Conservation (phyloP, 148 eudicot species). For the Rhododendron henanense region DNA sequence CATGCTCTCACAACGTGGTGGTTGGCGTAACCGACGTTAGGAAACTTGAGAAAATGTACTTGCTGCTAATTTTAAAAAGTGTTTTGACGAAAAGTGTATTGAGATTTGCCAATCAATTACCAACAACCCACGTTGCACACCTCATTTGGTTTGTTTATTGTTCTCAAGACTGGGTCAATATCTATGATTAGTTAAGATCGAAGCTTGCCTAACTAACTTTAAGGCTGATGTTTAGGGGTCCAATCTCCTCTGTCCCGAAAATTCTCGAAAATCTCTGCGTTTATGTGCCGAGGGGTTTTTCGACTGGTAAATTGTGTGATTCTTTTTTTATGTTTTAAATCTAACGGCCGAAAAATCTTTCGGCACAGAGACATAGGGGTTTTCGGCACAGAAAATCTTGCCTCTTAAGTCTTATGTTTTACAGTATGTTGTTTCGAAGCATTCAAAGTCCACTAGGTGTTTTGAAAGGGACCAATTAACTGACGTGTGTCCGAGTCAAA, state of each 20-base stretch:
- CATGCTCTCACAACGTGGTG: not conserved
- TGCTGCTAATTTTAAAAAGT: not conserved
- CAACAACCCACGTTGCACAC: not conserved
- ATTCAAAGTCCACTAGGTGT: too few relatives aligned
- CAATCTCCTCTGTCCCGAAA: too few relatives aligned
- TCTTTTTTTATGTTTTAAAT: too few relatives aligned
- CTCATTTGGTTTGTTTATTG: not conserved
- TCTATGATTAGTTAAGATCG: not conserved
- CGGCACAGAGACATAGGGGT: accelerated
- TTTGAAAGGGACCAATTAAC: not conserved
- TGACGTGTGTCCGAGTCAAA: not conserved
- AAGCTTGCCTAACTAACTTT: not conserved
- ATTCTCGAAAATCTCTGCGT: too few relatives aligned
- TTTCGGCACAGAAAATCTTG: too few relatives aligned
- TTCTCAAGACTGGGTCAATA: not conserved
- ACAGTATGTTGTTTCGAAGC: too few relatives aligned
- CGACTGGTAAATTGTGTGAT: too few relatives aligned
- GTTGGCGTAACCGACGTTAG: not conserved
- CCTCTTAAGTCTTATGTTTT: too few relatives aligned
- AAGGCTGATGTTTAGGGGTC: too few relatives aligned
- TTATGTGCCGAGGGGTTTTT: too few relatives aligned
- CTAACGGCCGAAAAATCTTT: accelerated
- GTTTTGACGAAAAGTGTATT: not conserved
- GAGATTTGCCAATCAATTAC: not conserved
- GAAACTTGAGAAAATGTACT: not conserved